These are phyloP conservation scores for Lipomyces starkeyi DNA, from an alignment of 805 yeast genomes.

Conservation along the genomic window DNA sequence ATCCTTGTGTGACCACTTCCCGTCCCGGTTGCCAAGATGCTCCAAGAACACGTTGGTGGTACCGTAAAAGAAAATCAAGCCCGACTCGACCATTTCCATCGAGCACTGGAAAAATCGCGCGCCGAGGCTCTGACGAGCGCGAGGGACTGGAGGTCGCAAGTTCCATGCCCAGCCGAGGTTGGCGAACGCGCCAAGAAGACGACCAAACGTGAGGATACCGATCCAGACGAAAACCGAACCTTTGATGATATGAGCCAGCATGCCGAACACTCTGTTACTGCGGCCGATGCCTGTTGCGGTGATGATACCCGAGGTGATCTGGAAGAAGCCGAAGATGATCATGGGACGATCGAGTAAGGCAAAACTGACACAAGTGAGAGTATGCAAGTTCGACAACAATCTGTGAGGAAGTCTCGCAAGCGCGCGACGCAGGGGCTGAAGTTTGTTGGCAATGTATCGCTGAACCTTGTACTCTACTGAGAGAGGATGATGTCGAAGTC, in stretches of 20 bases:
- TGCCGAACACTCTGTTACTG: conserved; percentile 70
- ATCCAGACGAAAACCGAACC: conserved; percentile 85
- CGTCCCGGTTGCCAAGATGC: conserved; percentile 78
- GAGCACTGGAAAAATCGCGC: conserved; percentile 51
- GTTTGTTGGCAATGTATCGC: conserved; percentile 25
- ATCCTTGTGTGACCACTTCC: conserved; percentile 88
- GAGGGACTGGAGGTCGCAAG: conserved; percentile 40
- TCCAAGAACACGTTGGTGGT: conserved; percentile 88
- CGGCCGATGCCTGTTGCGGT: conserved; percentile 73
- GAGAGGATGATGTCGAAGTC: conserved; percentile 26
- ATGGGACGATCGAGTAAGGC: conserved; percentile 66
- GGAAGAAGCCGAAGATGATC: conserved; percentile 62
- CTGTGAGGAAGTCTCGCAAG: conserved; percentile 36
- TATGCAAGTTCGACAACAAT: conserved; percentile 41
- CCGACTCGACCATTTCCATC: conserved; percentile 85
- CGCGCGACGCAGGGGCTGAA: conserved; percentile 29
- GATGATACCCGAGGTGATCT: conserved; percentile 63
- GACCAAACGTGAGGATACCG: conserved; percentile 80
- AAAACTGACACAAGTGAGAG: conserved; percentile 51
- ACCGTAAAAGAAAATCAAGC: conserved; percentile 85
- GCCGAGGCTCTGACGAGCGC: conserved; percentile 38
- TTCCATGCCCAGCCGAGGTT: conserved; percentile 94
- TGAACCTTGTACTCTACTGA: conserved; percentile 31
- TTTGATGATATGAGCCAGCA: conserved; percentile 93
- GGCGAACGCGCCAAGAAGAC: conserved; percentile 83